Base-by-base conservation (phyloP, 1,139 yeast genomes). In the Debaryomyces robertsiae region DNA sequence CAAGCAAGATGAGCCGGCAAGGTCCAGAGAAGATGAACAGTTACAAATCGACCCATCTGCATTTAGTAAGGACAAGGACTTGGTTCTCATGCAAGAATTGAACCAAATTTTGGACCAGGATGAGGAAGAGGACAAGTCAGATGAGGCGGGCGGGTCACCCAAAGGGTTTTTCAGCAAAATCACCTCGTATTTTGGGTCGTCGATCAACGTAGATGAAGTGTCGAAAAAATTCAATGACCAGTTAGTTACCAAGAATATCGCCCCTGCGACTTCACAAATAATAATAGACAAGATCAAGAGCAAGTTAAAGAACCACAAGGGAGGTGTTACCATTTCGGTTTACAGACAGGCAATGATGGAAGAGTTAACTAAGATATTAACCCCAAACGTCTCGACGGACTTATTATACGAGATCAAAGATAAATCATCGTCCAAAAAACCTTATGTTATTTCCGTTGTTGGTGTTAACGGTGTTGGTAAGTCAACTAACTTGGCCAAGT, bases 391-490 rank as follows among this genome's bases (percentile, higher is more conserved):
- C 1, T 89, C 97, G 1, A 82, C 93, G 0, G 96, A 93, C 57
- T 69, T 93, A 45, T 71, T 93, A 23, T 87, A 88, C 50, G 96
- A 90, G 54, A 87, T 93, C 43, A 86, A 86, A 57, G 65, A 71
- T 27, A 58, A 58, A n/a, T 58, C 62, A 10, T 53, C 60, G n/a
- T 55, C 60, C 2, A 55, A 57, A 2, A 65, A 76, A 27, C 98
- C 98, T 1, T 93, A 89, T 53, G 97, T 93, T 11, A 89, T 93
- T 44, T 90, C 98, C 0, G 94, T 93, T 14, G 98, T 93, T 24
- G 98, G 98, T 25, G 98, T 93, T 18, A 93, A 93, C 60, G 98
- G 98, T 33, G 98, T 93, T 27, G 98, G 98, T 19, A 93, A 94
- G 62, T 91, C 97, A 0, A 94, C 98, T 3, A 94, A 90, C 56